phyloP scores from a whole-genome alignment of 1,284 basidiomycete genomes.

The Apiotrichum gamsii region DNA sequence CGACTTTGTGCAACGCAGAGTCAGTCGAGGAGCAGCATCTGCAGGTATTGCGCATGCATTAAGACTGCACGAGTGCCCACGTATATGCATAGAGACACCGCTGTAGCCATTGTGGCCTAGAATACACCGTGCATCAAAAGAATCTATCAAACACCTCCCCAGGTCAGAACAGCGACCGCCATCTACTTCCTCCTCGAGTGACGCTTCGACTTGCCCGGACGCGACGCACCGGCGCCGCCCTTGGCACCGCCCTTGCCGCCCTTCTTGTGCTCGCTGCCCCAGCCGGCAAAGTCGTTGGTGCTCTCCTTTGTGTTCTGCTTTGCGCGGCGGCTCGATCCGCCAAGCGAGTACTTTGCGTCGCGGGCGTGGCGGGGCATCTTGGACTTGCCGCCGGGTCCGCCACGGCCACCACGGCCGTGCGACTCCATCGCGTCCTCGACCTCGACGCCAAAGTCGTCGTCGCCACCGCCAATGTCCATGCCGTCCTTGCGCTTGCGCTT shows the following conservation, averaged over 20 bases:
- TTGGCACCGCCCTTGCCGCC: slow-evolving; percentile 22
- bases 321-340: slow-evolving; percentile 56
- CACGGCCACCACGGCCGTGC: slow-evolving; percentile 30
- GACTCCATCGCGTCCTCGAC: slow-evolving; percentile 10
- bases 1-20: too few species aligned
- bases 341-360: slow-evolving; percentile 75
- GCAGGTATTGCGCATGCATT: too few species aligned
- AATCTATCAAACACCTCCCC: background rate
- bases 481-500: slow-evolving; percentile 85
- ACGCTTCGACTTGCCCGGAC: slow-evolving; percentile 33
- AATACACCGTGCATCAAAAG: slow-evolving; percentile 4
- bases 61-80: too few species aligned
- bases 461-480: slow-evolving; percentile 59
- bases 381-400: slow-evolving; percentile 34
- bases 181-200: slow-evolving; percentile 14
- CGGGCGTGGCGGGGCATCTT: slow-evolving; percentile 60
- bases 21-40: too few species aligned
- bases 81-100: too few species aligned
- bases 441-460: slow-evolving; percentile 25
- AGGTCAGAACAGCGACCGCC: background rate
- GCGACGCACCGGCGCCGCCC: slow-evolving; percentile 10
- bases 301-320: slow-evolving; percentile 77
- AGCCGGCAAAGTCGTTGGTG: slow-evolving; percentile 62
- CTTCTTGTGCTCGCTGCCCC: slow-evolving; percentile 44
- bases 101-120: too few species aligned